Evolutionary conservation across 2,329 filamentous ascomycete species (phyloP).

Genomic region (Fusarium subglutinans): DNA sequence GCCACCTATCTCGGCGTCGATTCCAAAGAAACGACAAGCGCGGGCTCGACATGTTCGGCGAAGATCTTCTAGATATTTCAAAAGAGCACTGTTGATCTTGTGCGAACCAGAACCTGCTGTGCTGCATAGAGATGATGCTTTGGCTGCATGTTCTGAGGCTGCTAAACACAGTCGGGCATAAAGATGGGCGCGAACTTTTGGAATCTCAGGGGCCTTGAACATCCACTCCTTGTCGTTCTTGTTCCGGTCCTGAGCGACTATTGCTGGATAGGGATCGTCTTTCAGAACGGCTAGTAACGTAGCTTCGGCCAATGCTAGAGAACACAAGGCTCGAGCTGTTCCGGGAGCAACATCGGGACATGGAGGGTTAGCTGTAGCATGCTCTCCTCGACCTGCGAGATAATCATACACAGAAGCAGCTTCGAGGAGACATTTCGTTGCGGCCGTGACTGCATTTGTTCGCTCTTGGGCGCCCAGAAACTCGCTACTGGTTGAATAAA

Average conservation of each 20-base stretch:
- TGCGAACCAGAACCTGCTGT: slow-evolving; percentile 50
- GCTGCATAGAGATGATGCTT: slow-evolving; percentile 66
- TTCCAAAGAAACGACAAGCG: slow-evolving; percentile 88
- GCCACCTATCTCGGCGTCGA: slow-evolving; percentile 85
- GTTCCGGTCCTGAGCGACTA: slow-evolving; percentile 83
- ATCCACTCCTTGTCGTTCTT: slow-evolving; percentile 93
- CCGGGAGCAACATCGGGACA: slow-evolving; percentile 64
- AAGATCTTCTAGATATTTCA: slow-evolving; percentile 80
- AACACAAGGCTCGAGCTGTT: slow-evolving; percentile 65
- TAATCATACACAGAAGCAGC: slow-evolving; percentile 82
- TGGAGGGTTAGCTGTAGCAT: slow-evolving; percentile 52
- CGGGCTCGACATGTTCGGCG: slow-evolving; percentile 80
- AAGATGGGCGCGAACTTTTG: slow-evolving; percentile 87
- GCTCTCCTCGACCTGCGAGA: slow-evolving; percentile 66
- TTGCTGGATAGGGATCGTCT: slow-evolving; percentile 90
- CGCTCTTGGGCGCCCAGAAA: slow-evolving; percentile 73
- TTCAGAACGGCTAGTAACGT: slow-evolving; percentile 91
- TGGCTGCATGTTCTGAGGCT: slow-evolving; percentile 85
- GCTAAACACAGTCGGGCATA: slow-evolving; percentile 89
- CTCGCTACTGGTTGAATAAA: slow-evolving; percentile 73
- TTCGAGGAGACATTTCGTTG: slow-evolving; percentile 80
- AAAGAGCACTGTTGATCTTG: slow-evolving; percentile 71
- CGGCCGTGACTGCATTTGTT: slow-evolving; percentile 73
- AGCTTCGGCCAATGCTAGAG: slow-evolving; percentile 83
- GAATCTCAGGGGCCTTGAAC: slow-evolving; percentile 88